Evolutionary conservation across 345 rosid genomes (phyloP).

Genomic region (Salix udensis): DNA sequence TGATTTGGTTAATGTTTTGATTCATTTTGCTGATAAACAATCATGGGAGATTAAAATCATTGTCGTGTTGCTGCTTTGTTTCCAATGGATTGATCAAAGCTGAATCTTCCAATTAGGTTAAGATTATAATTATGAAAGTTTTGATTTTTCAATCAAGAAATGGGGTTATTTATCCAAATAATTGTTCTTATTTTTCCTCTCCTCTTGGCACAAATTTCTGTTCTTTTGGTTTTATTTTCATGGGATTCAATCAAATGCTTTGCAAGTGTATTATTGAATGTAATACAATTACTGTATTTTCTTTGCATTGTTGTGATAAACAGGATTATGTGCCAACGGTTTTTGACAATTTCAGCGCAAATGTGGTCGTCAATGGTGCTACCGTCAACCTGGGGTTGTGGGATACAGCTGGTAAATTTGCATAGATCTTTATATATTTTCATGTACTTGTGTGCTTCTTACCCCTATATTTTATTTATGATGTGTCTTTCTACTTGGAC

Average conservation of each 20-base stretch:
- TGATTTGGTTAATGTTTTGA: constrained; percentile 11
- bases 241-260: not conserved
- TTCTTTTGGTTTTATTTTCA: not conserved
- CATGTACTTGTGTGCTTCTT: no score
- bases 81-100: not conserved
- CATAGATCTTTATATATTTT: no score
- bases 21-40: not conserved
- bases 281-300: not conserved
- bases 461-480: not conserved
- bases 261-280: not conserved
- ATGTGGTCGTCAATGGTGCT: constrained; percentile 31
- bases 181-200: not conserved
- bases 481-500: not conserved
- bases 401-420: constrained; percentile 31
- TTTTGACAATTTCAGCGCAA: constrained; percentile 35
- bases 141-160: not conserved
- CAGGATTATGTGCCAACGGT: constrained; percentile 38
- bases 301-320: not conserved
- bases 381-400: constrained; percentile 33
- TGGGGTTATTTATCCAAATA: not conserved
- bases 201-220: not conserved
- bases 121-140: not conserved
- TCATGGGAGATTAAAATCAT: not conserved
- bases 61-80: not conserved
- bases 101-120: not conserved